Evolutionary conservation across 306 rosid species (phyloP).

Genomic region (Oxytropis ochrocephala): DNA sequence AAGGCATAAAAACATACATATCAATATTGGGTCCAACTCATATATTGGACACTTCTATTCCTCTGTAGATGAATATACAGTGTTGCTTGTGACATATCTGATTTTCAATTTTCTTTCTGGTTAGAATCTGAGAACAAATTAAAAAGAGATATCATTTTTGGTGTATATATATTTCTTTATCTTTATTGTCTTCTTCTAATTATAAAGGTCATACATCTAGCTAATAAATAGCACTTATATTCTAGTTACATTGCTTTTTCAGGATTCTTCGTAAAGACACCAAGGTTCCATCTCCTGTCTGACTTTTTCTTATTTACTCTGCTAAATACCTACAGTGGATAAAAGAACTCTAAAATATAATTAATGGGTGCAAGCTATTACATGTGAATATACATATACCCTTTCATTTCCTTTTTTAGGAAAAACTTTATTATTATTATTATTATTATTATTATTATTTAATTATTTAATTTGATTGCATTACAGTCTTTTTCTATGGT

Average conservation of each 20-base stretch:
- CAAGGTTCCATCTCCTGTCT: conserved; percentile 1
- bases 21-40: conserved; percentile 12
- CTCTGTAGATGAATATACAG: neutral
- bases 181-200: conserved; percentile 21
- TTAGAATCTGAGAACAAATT: conserved; percentile 4
- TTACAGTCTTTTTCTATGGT: too few relatives aligned
- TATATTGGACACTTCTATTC: conserved; percentile 16
- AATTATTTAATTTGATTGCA: too few relatives aligned
- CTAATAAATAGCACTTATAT: conserved; percentile 16
- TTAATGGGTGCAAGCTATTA: too few relatives aligned
- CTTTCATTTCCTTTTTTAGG: too few relatives aligned
- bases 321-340: too few relatives aligned
- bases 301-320: neutral
- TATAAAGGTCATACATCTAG: conserved; percentile 15
- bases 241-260: conserved; percentile 25
- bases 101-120: conserved; percentile 14
- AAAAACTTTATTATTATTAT: too few relatives aligned
- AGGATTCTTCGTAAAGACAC: conserved; percentile 26
- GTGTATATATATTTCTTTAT: conserved; percentile 11
- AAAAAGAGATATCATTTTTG: conserved; percentile 5
- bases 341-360: too few relatives aligned
- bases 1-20: conserved; percentile 14
- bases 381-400: too few relatives aligned
- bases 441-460: too few relatives aligned
- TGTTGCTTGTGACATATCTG: conserved; percentile 18